These are phyloP conservation scores for Oxyria digyna DNA, from an alignment of 148 eudicot species.

Conservation along the genomic window DNA sequence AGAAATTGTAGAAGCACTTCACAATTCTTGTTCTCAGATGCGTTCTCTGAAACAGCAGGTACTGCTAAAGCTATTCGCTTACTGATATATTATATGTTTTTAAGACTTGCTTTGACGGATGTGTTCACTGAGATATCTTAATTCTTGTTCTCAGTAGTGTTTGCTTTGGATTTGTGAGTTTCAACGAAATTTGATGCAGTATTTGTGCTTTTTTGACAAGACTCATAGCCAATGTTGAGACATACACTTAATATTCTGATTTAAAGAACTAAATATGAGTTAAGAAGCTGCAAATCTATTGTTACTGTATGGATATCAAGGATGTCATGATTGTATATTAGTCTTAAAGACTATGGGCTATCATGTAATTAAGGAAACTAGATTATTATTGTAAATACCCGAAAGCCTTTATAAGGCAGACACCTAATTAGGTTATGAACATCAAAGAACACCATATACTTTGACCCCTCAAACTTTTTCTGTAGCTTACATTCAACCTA, in stretches of 20 bases:
- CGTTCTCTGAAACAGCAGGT: conserved; percentile 47
- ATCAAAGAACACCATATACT: too few species aligned
- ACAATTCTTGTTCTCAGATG: conserved; percentile 49
- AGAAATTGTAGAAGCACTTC: conserved; percentile 50
- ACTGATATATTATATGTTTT: neutral
- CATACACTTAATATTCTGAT: neutral
- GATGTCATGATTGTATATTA: too few species aligned
- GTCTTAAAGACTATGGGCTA: too few species aligned
- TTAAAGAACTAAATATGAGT: neutral
- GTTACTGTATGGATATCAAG: too few species aligned
- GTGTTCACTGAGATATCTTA: too few species aligned
- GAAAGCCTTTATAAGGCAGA: too few species aligned
- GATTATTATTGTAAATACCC: too few species aligned
- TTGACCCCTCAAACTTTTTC: too few species aligned
- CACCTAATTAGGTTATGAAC: too few species aligned
- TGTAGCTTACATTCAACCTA: too few species aligned
- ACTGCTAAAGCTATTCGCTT: neutral
- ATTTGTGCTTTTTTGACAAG: neutral
- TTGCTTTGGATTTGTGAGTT: neutral
- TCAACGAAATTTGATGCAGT: neutral
- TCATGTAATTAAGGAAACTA: too few species aligned
- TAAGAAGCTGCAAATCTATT: neutral
- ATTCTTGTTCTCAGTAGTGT: too few species aligned
- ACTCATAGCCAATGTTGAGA: neutral
- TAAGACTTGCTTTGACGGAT: neutral